These are phyloP conservation scores for Tuber brumale DNA, from an alignment of 495 filamentous ascomycete species.

Conservation along the genomic window DNA sequence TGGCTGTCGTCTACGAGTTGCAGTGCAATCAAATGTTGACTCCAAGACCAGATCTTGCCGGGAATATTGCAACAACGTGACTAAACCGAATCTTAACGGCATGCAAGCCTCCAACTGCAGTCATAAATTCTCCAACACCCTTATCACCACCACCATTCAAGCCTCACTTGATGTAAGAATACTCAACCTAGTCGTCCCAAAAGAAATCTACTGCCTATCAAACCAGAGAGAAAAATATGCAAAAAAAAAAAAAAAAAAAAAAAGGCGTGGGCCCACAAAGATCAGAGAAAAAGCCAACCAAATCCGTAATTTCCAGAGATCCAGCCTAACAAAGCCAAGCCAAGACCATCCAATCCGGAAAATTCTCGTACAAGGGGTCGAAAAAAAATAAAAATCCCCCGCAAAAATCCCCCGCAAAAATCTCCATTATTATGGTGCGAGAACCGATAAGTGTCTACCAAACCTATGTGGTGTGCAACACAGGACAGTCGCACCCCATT, in stretches of 20 bases:
- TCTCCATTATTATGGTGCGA: too few relatives aligned
- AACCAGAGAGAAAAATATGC: constrained; percentile 2
- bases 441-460: too few relatives aligned
- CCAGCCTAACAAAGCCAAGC: neutral
- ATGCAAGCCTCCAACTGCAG: constrained; percentile 1
- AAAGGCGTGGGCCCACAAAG: constrained; percentile 16
- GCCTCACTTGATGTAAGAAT: neutral
- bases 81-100: constrained; percentile 2
- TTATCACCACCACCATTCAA: neutral
- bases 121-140: neutral
- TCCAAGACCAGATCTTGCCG: neutral
- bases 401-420: neutral
- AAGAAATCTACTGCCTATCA: neutral
- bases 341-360: neutral
- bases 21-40: neutral
- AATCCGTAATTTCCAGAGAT: neutral
- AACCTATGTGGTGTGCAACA: too few relatives aligned
- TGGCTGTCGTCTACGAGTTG: neutral
- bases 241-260: constrained; percentile 15
- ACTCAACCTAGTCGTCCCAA: neutral
- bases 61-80: constrained; percentile 1
- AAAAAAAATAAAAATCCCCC: neutral
- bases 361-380: neutral
- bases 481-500: too few relatives aligned
- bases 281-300: neutral